Percentiles rank a stretch among this genome's conserved stretches.
These are phyloP conservation scores for Dipteronia dyeriana DNA, from an alignment of 345 rosid species.

Conservation along the genomic window DNA sequence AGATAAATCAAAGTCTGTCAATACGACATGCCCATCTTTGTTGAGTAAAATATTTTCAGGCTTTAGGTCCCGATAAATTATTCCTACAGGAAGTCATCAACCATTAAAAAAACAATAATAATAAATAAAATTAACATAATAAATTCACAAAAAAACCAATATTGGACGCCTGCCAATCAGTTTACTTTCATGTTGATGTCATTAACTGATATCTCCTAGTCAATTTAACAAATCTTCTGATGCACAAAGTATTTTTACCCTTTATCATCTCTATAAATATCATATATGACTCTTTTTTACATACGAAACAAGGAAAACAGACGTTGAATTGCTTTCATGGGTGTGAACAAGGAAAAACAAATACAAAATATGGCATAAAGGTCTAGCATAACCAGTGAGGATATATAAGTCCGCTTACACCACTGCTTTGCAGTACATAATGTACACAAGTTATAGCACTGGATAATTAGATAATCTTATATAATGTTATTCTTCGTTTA, in stretches of 20 bases:
- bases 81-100: conserved; percentile 47
- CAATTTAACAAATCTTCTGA: neutral
- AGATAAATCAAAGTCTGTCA: conserved; percentile 94
- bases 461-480: neutral
- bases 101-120: neutral
- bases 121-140: neutral
- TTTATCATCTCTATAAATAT: neutral
- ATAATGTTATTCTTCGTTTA: no score
- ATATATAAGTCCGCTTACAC: neutral
- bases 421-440: neutral
- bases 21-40: conserved; percentile 78
- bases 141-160: neutral
- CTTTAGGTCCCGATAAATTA: conserved; percentile 89
- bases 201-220: neutral
- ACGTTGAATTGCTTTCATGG: no score
- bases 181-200: neutral
- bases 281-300: neutral
- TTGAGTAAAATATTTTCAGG: conserved; percentile 91
- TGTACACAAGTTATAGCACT: neutral
- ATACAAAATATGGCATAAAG: no score
- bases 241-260: neutral
- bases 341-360: no score
- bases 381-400: neutral
- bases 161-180: neutral
- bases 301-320: neutral